These are phyloP conservation scores for Artemisia annua DNA, from an alignment of 129 eudicot species.

Conservation along the genomic window DNA sequence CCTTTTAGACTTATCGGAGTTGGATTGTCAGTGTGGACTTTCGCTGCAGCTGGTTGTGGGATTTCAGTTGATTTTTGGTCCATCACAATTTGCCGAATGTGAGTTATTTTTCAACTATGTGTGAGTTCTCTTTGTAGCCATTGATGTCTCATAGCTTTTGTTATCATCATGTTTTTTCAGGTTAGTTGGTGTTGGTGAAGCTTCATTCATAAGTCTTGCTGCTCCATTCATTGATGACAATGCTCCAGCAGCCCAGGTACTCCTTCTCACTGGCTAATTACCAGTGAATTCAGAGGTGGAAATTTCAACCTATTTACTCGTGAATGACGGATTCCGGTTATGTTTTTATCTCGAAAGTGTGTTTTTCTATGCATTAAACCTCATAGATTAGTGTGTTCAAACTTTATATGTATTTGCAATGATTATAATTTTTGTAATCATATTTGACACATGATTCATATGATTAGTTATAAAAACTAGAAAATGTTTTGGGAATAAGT, in stretches of 20 bases:
- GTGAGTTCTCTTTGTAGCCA: conserved; percentile 6
- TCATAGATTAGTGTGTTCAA: no score
- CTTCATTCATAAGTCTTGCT: conserved; percentile 95
- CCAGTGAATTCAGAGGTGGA: neutral
- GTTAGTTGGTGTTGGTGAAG: conserved; percentile 99
- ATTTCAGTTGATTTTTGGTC: conserved; percentile 81
- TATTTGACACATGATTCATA: no score
- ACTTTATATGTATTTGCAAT: no score
- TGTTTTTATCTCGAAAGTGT: no score
- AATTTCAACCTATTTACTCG: neutral
- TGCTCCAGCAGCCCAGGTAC: conserved; percentile 88
- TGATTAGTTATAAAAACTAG: no score
- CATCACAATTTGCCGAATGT: conserved; percentile 83
- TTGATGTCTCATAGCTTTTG: conserved; percentile 3
- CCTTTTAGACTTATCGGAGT: conserved; percentile 98
- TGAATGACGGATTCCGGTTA: no score
- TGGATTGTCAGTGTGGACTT: conserved; percentile 88
- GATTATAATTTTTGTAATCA: no score
- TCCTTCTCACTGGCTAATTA: conserved; percentile 2
- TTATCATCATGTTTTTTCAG: conserved; percentile 57
- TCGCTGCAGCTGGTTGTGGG: conserved; percentile 85
- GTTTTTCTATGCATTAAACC: no score
- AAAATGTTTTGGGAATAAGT: no score
- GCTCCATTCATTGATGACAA: conserved; percentile 97
- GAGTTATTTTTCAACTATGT: conserved; percentile 30